Percentiles rank a stretch among this genome's conserved stretches.
These are phyloP conservation scores for Elongisporangium senticosum DNA, from an alignment of 352 stramenopile genomes.

Conservation along the genomic window DNA sequence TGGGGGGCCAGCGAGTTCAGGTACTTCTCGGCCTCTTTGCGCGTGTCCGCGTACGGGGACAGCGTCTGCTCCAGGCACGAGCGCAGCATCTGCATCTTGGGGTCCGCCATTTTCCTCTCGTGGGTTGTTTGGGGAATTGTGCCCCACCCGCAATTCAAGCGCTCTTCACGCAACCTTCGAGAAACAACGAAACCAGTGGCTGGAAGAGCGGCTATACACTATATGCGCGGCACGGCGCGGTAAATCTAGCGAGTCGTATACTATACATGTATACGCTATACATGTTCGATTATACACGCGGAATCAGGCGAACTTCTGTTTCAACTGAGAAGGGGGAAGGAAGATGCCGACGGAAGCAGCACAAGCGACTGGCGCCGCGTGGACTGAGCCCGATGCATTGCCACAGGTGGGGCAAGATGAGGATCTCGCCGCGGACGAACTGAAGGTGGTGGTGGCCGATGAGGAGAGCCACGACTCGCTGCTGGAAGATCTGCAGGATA, in stretches of 20 bases:
- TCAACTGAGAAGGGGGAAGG: background rate
- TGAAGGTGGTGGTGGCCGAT: background rate
- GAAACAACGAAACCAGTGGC: background rate
- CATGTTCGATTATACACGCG: background rate
- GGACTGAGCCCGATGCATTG: background rate
- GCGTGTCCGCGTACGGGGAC: constrained; percentile 61
- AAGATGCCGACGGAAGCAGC: constrained; percentile 1
- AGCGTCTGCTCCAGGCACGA: constrained; percentile 75
- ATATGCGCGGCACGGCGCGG: background rate
- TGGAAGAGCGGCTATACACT: background rate
- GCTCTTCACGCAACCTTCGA: constrained; percentile 1
- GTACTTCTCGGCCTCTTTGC: constrained; percentile 66
- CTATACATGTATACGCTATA: background rate
- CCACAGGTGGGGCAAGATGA: constrained; percentile 1
- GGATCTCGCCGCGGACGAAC: constrained; percentile 1
- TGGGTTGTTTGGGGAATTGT: constrained; percentile 3
- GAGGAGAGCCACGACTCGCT: constrained; percentile 19
- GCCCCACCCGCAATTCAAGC: constrained; percentile 2
- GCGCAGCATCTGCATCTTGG: constrained; percentile 62
- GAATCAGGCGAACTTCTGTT: background rate
- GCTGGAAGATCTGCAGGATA: constrained; percentile 41
- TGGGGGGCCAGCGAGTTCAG: constrained; percentile 52
- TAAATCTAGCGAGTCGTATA: background rate
- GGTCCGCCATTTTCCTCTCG: constrained; percentile 40
- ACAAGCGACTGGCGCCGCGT: background rate